Evolutionary conservation across 169 alveolate genomes (phyloP), one percentile per base, ranked within the genome.

Genomic region (Eimeria maxima): DNA sequence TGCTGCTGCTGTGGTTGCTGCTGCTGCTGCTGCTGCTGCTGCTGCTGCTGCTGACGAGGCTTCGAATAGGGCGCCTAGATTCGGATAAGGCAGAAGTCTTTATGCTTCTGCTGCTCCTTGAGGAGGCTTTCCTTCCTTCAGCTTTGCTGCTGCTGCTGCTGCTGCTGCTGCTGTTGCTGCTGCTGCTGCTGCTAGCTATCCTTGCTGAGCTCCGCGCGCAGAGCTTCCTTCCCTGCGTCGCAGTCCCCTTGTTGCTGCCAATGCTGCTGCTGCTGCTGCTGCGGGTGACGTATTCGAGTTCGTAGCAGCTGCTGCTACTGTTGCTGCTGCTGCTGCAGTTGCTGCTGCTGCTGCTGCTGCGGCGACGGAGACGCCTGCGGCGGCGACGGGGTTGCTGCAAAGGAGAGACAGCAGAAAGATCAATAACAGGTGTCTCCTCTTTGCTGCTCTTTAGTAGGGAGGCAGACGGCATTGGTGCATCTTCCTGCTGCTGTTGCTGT

Each of bases 311-410:
- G 78, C 78, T 22, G 38, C n/a, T n/a, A n/a, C 44, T n/a, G 78
- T 20, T 67, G 78, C 78, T 14, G 78, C 16, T 67, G 78, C 78
- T 67, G 78, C 78, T 67, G 27, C 44, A 5, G 78, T 20, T 67
- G 78, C 78, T 67, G 78, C 78, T 67, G 78, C 78, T 67, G 38
- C 78, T 27, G 14, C 78, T 27, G 44, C 38, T 67, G 78, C 78
- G 6, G 78, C 27, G 6, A 20, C 38, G 78, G 38, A 4, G 78
- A 14, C 27, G 38, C 78, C 44, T 22, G 27, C 6, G 38, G 78
- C 78, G 44, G 27, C 78, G 27, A 14, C 6, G 78, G 29, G 44
- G 27, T 14, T 27, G 78, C 27, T 22, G 78, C 78, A 20, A 27
- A 7, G 78, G 38, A 67, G 78, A n/a, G 14, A 5, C 78, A n/a